Evolutionary conservation across 805 yeast species (phyloP).

Genomic region (Blastobotrys americana): DNA sequence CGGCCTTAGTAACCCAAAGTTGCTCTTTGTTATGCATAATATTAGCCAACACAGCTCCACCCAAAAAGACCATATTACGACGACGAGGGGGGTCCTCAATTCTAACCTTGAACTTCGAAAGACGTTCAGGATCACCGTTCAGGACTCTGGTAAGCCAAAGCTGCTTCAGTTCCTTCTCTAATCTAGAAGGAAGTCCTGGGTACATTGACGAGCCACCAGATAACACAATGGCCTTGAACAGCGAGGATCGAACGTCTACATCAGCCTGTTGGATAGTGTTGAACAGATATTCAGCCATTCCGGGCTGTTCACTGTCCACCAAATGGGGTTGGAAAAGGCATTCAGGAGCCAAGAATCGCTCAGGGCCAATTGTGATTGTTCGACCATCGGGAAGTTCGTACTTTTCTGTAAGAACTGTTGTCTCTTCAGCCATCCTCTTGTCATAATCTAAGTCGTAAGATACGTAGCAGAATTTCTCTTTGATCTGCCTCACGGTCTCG

Average conservation of each 20-base stretch:
- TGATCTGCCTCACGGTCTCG: conserved; percentile 96
- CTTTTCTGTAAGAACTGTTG: conserved; percentile 87
- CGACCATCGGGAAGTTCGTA: conserved; percentile 97
- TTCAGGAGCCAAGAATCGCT: conserved; percentile 94
- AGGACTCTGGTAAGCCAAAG: conserved; percentile 88
- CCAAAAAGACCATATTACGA: conserved; percentile 96
- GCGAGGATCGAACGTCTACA: conserved; percentile 80
- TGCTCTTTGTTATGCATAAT: conserved; percentile 98
- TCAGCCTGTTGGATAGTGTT: conserved; percentile 93
- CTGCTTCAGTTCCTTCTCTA: conserved; percentile 94
- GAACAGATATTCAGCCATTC: conserved; percentile 88
- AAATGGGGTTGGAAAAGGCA: conserved; percentile 93
- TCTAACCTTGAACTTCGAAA: conserved; percentile 82
- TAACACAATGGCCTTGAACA: conserved; percentile 85
- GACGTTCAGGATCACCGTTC: conserved; percentile 76
- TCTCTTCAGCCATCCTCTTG: conserved; percentile 78
- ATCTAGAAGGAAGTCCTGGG: conserved; percentile 92
- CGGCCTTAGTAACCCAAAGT: conserved; percentile 94
- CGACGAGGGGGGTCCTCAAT: conserved; percentile 99
- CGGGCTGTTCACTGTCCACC: conserved; percentile 95
- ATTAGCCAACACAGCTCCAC: conserved; percentile 96
- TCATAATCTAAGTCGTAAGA: conserved; percentile 91
- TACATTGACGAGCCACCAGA: conserved; percentile 99
- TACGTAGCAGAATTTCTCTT: conserved; percentile 92
- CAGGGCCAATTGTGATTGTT: conserved; percentile 86